Evolutionary conservation across 345 rosid genomes (phyloP).

Genomic region (Microthlaspi erraticum): DNA sequence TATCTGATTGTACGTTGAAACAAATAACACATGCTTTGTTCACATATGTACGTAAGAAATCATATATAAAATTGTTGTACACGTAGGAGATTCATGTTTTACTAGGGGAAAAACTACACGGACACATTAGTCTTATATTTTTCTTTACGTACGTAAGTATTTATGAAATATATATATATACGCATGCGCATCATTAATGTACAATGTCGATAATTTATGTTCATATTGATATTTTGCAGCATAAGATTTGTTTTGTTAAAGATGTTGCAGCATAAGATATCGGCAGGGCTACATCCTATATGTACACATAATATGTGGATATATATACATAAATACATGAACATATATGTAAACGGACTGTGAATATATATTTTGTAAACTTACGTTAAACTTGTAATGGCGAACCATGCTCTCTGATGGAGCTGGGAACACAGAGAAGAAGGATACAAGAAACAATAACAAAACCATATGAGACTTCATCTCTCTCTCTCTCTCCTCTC

Average conservation of each 20-base stretch:
- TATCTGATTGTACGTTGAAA: slow-evolving; percentile 27
- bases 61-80: neutral
- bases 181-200: neutral
- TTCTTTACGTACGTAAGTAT: slow-evolving; percentile 12
- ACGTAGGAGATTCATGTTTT: slow-evolving; percentile 7
- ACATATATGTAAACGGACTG: neutral
- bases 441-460: slow-evolving; percentile 49
- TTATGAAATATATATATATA: neutral
- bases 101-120: neutral
- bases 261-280: too few species aligned
- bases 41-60: slow-evolving; percentile 11
- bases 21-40: slow-evolving; percentile 20
- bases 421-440: slow-evolving; percentile 53
- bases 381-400: slow-evolving; percentile 76
- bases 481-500: slow-evolving; percentile 9
- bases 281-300: too few species aligned
- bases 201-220: neutral
- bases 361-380: slow-evolving; percentile 33
- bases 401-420: slow-evolving; percentile 61
- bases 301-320: too few species aligned
- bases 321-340: neutral
- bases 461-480: slow-evolving; percentile 43
- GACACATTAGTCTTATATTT: neutral
- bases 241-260: neutral
- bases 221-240: slow-evolving; percentile 1